Evolutionary conservation across 176 grass and related monocot genomes (phyloP), one percentile per base, ranked within the genome.

Genomic region (Zizania latifolia): DNA sequence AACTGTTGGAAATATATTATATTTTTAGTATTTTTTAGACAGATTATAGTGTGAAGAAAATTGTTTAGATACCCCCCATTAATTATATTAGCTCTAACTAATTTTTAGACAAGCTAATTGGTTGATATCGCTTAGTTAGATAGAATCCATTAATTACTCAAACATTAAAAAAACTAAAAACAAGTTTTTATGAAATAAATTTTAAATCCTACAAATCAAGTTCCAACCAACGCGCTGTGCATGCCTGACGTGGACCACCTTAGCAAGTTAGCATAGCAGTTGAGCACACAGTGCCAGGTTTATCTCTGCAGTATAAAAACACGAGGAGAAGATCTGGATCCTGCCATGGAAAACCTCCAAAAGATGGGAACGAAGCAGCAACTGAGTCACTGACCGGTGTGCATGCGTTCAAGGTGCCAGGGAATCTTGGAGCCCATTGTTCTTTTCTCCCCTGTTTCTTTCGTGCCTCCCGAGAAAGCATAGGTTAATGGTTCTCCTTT

Each of bases 401-500:
- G 70, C 22, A 31, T 39, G 43, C 76, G 51, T 53, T 53, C 48
- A 53, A 75, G 83, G 75, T 86, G 85, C 36, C 39, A 8, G 33
- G 48, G 79, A 78, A 87, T 82, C 85, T 77, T 35, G 79, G 66
- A 29, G 45, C 30, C n/a, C 43, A 53, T 9, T 38, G n/a, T n/a
- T n/a, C n/a, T 78, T 78, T 26, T 31, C 36, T 68, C 43, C n/a
- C n/a, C n/a, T n/a, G 13, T 3, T 36, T 26, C 23, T 53, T 87
- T 73, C 31, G 50, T 34, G 22, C 2, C 9, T 16, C 68, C 67
- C 80, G 32, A 87, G 79, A 59, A 72, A 53, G 70, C 77, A 81
- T 81, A 30, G 31, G 38, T 15, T 32, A n/a, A n/a, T n/a, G 41
- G 70, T 24, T 51, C 39, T 50, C 24, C 29, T 77, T 82, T 38